A percentile compares a stretch with the other conserved stretches of the same genome.
Conservation (phyloP, 2,329 filamentous ascomycete species). For the Phoma herbarum region DNA sequence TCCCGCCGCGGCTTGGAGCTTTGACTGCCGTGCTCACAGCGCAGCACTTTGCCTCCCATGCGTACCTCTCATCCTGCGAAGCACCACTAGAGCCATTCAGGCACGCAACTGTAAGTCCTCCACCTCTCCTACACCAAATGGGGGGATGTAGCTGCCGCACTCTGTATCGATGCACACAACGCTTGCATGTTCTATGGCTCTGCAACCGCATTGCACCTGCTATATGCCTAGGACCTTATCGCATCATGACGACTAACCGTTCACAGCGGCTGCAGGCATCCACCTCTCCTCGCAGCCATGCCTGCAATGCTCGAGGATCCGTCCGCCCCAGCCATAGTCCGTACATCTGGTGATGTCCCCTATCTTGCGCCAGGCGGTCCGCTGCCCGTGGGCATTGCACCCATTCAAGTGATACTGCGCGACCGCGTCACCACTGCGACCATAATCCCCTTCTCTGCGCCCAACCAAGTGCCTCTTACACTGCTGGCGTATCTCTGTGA, state of each 20-base stretch:
- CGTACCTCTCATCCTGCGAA: conserved; percentile 25
- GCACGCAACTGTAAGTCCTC: conserved; percentile 17
- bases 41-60: conserved; percentile 20
- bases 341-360: conserved; percentile 71
- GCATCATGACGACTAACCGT: conserved; percentile 7
- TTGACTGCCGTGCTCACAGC: conserved; percentile 14
- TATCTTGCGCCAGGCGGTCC: conserved; percentile 70
- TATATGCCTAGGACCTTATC: not conserved
- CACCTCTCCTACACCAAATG: conserved; percentile 5
- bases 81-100: conserved; percentile 15
- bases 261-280: conserved; percentile 13
- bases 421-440: conserved; percentile 86
- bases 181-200: not conserved
- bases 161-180: not conserved
- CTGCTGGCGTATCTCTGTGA: conserved; percentile 81
- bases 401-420: conserved; percentile 81
- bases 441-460: conserved; percentile 81
- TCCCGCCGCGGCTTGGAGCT: not conserved
- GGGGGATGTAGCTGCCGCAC: not conserved
- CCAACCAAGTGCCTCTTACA: conserved; percentile 76
- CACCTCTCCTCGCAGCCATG: conserved; percentile 60
- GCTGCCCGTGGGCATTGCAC: conserved; percentile 73
- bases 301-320: conserved; percentile 83
- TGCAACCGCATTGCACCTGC: not conserved
- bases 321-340: conserved; percentile 73